Percentiles rank a stretch among this genome's conserved stretches.
Evolutionary conservation across 2,329 filamentous ascomycete genomes (phyloP).

Genomic region (Tolypocladium pustulatum): DNA sequence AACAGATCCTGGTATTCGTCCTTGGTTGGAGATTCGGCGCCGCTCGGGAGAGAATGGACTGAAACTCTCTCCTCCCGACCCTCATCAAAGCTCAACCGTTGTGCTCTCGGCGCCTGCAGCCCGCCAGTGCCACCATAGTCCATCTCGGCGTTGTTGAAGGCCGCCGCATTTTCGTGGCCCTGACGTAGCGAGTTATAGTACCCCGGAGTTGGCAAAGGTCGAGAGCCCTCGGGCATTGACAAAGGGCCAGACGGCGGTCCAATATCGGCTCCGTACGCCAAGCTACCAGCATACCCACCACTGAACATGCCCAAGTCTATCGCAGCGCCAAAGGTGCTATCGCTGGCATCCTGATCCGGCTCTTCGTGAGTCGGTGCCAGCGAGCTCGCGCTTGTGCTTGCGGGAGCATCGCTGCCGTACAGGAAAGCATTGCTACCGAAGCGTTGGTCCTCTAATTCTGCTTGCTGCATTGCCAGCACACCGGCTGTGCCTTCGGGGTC

Average conservation of each 20-base stretch:
- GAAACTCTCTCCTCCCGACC: constrained; percentile 64
- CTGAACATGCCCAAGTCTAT: constrained; percentile 68
- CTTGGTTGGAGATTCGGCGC: constrained; percentile 54
- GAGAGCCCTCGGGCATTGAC: constrained; percentile 31
- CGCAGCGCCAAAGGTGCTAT: constrained; percentile 54
- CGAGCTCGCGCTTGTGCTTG: constrained; percentile 14
- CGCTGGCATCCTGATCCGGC: constrained; percentile 39
- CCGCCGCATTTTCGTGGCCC: constrained; percentile 21
- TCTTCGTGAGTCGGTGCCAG: constrained; percentile 41
- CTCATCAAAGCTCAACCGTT: constrained; percentile 83
- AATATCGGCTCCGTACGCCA: constrained; percentile 39
- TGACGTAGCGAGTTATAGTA: constrained; percentile 16
- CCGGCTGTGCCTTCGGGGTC: constrained; percentile 83
- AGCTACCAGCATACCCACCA: constrained; percentile 52
- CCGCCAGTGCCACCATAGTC: constrained; percentile 90
- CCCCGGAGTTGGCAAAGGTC: constrained; percentile 37
- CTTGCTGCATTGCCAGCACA: constrained; percentile 71
- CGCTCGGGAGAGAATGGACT: constrained; percentile 43
- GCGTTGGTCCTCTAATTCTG: constrained; percentile 64
- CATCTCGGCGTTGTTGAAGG: constrained; percentile 55
- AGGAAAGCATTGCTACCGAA: constrained; percentile 22
- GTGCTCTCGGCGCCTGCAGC: constrained; percentile 60
- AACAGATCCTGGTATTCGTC: constrained; percentile 84
- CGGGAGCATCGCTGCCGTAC: constrained; percentile 8
- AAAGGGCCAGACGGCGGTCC: constrained; percentile 27